Base-by-base conservation (phyloP, 805 yeast species). In the Ascoidea rubescens region DNA sequence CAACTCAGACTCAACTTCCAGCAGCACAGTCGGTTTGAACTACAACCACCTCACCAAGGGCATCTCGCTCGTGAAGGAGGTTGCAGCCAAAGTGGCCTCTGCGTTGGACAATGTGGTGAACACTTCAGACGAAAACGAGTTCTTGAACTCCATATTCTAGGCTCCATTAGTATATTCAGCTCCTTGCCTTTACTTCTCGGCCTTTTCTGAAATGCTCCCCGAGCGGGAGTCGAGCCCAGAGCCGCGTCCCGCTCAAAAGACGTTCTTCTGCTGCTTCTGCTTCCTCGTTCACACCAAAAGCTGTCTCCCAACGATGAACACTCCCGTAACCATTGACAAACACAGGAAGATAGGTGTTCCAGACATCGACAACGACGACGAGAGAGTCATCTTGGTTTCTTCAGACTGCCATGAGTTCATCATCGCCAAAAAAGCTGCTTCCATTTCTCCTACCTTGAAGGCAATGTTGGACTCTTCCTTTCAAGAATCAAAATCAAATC, bases 1-100 rank as follows among this genome's bases (percentile, higher is more conserved):
- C 6, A 60, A 66, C 6, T 54, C 54, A 2, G 47, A 42, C 14
- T 33, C 49, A 16, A 55, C 62, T 0, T 62, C 64, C 48, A 71
- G 78, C 50, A 80, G 79, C 56, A 89, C 90, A 0, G 69, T 84
- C 53, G 33, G 45, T 33, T 43, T 32, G n/a, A 69, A 67, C 46
- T 74, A 75, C 8, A 53, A 57, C 1, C 61, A 74, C 31, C 66
- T 88, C 16, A 59, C 73, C 16, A 72, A 77, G 47, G 79, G 86
- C 32, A 70, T 81, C n/a, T 64, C 72, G 1, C 61, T 86, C 62
- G 79, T 86, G 2, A 72, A 76, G 54, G 64, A 74, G 48, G 74
- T 82, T 54, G 91, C 89, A n/a, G 69, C 71, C 1, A 70, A 72
- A 10, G 84, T 89, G n/a, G 70, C 77, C 1, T 63, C 71, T 33